Percentiles rank a stretch among this genome's conserved stretches.
phyloP scores from a whole-genome alignment of 176 grass and related monocot genomes.

The Aechmea fasciata region DNA sequence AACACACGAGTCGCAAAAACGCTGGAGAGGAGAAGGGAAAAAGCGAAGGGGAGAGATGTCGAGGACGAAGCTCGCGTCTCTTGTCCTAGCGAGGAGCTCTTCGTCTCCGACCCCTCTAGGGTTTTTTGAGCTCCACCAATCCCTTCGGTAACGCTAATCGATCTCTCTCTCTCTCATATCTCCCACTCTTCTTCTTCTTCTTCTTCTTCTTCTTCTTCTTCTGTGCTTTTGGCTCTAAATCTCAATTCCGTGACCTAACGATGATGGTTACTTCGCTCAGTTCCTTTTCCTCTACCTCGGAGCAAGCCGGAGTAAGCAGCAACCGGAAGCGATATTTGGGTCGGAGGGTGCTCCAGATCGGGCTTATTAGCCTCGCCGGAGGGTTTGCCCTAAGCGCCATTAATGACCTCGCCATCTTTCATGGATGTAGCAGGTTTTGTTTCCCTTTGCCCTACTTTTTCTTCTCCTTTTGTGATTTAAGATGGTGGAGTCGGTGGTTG shows the following conservation, averaged over 20 bases:
- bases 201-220: too few relatives aligned
- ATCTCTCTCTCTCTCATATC: not conserved
- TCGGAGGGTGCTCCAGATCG: slow-evolving; percentile 35
- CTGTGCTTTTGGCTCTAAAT: not conserved
- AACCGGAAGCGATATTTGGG: slow-evolving; percentile 22
- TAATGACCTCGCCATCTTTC: slow-evolving; percentile 87
- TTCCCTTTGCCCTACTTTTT: not conserved
- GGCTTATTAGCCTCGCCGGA: slow-evolving; percentile 60
- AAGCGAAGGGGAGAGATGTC: not conserved
- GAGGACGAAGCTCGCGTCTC: not conserved
- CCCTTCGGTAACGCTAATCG: not conserved
- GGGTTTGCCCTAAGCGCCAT: slow-evolving; percentile 56
- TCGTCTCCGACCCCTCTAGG: not conserved
- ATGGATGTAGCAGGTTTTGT: slow-evolving; percentile 64
- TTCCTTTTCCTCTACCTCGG: slow-evolving; percentile 21
- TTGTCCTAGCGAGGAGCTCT: not conserved
- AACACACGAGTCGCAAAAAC: not conserved
- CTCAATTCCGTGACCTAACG: not conserved
- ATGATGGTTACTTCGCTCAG: not conserved
- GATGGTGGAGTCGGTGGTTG: not conserved
- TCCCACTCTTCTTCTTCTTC: not conserved
- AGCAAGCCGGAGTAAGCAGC: not conserved
- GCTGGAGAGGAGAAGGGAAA: not conserved
- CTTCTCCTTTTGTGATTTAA: not conserved
- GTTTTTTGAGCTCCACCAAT: not conserved